A percentile compares a stretch with the other conserved stretches of the same genome.
Evolutionary conservation across 2,329 filamentous ascomycete species (phyloP).

Genomic region (Aspergillus sergii): DNA sequence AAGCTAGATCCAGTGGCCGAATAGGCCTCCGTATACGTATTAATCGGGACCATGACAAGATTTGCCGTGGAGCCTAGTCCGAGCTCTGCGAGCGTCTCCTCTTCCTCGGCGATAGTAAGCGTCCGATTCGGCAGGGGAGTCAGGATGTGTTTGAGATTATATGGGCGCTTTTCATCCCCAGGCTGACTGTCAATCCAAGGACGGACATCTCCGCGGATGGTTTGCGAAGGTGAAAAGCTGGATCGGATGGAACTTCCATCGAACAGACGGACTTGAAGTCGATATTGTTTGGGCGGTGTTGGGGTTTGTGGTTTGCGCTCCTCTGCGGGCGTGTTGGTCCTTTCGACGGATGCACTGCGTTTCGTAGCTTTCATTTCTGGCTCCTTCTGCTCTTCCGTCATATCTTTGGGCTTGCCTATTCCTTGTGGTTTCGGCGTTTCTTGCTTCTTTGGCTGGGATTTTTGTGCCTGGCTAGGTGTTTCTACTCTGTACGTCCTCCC

Average conservation of each 20-base stretch:
- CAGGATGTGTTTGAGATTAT: conserved; percentile 81
- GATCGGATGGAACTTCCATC: conserved; percentile 79
- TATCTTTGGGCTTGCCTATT: not conserved
- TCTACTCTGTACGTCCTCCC: conserved; percentile 1
- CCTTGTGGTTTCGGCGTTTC: not conserved
- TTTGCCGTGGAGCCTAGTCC: conserved; percentile 79
- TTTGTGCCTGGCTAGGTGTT: conserved; percentile 48
- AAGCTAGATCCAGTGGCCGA: conserved; percentile 40
- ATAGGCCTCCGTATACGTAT: conserved; percentile 63
- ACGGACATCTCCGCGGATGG: conserved; percentile 68
- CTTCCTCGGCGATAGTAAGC: conserved; percentile 76
- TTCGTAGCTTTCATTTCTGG: conserved; percentile 31
- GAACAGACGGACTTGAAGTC: conserved; percentile 78
- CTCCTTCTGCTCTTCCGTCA: not conserved
- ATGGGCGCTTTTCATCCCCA: conserved; percentile 63
- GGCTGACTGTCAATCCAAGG: conserved; percentile 73
- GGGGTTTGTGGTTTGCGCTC: conserved; percentile 18
- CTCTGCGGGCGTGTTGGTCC: conserved; percentile 10
- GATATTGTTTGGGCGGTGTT: conserved; percentile 46
- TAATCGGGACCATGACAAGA: conserved; percentile 75
- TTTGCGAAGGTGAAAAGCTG: conserved; percentile 67
- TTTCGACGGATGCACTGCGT: conserved; percentile 10
- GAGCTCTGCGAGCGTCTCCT: conserved; percentile 66
- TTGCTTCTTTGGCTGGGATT: conserved; percentile 60
- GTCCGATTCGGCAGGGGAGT: conserved; percentile 74